phyloP scores from a whole-genome alignment of 202 grass and related monocot genomes.

The Setaria italica region DNA sequence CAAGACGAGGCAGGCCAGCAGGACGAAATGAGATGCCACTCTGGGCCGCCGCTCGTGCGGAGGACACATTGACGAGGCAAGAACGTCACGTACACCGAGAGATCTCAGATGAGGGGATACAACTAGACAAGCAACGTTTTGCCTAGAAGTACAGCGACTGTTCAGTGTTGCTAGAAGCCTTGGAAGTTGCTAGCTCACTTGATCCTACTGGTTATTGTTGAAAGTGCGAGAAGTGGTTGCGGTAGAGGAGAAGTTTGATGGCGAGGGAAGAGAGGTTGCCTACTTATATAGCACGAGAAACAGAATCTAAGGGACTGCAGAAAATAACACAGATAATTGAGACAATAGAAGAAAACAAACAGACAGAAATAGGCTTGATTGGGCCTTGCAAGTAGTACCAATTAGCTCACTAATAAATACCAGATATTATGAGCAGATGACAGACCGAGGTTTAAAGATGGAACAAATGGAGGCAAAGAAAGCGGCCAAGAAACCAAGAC shows the following conservation, averaged over 20 bases:
- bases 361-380: background rate
- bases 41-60: constrained; percentile 15
- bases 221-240: background rate
- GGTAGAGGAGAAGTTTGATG: background rate
- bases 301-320: background rate
- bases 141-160: background rate
- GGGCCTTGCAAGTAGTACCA: background rate
- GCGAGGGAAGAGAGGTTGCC: background rate
- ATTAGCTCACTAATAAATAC: background rate
- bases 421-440: background rate
- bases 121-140: background rate
- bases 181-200: too few relatives aligned
- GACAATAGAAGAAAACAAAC: background rate
- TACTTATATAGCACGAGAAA: constrained; percentile 19
- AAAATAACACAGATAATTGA: background rate
- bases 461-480: constrained; percentile 26
- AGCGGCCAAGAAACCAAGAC: constrained; percentile 42
- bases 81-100: background rate
- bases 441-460: background rate
- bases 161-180: background rate
- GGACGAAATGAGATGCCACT: constrained; percentile 5
- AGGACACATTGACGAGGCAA: constrained; percentile 16
- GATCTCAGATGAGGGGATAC: background rate
- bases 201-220: too few relatives aligned
- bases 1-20: constrained; percentile 40